Base-by-base conservation (phyloP, 441 rosid species). In the Pelargonium myrrhifolium region DNA sequence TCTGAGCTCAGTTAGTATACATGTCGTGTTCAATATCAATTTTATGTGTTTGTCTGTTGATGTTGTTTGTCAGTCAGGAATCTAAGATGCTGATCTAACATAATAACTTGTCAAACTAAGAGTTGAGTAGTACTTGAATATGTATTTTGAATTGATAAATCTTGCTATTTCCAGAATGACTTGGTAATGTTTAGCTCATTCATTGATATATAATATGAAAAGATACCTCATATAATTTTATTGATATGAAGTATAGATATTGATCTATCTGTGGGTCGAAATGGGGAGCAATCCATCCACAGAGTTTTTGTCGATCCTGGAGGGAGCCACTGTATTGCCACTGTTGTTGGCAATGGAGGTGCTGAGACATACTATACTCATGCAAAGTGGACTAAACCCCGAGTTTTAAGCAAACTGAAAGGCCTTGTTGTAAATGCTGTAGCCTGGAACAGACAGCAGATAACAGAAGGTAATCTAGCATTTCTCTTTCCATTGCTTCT, bases 221-320 rank as follows among this genome's bases (percentile, higher is more conserved):
- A 17, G 28, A 61, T 43, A 61, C 43, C 9, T 73, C 66, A 68
- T 71, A 62, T 26, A 10, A 55, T 40, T 31, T 61, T 18, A n/a
- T 61, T 9, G 12, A 10, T 72, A 64, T 60, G 63, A 65, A 42
- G 12, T 76, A 0, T 76, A 95, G 99, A 95, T 74, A 80, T 86
- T 73, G 99, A 95, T 87, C 89, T 95, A 28, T 87, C 95, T 35
- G 88, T 63, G 55, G 97, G 93, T 62, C 80, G 98, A 74, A 78
- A 86, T 65, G 99, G 97, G 47, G 98, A 95, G 77, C 98, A 87
- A 80, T 86, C 93, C 1, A 80, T 95, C 68, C 98, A 87, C 78
- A 84, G 84, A 78, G 96, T 90, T 72, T 95, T 92, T 76, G 95
- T 92, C 66, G 98, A 95, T 81, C 99, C 99, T 65, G 97, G 98